Evolutionary conservation across 2,329 filamentous ascomycete genomes (phyloP), one percentile per base, ranked within the genome.

Genomic region (Penicillium sp.): DNA sequence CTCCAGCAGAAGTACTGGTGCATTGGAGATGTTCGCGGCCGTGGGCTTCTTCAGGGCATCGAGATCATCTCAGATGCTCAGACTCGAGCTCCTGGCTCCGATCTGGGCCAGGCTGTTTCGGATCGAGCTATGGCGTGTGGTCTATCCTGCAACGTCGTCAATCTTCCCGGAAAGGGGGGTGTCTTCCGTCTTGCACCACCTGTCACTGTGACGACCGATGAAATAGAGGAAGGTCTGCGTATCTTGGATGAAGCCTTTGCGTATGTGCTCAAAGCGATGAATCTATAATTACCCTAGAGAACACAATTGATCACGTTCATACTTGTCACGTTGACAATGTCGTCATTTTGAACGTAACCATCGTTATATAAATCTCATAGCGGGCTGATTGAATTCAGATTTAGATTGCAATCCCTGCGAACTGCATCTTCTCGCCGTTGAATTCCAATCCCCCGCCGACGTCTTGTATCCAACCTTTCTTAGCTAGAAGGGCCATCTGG

Each of bases 121-220:
- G 68, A 72, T 10, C 65, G 60, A 34, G 75, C 76, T 71, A 71
- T 38, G 69, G 79, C 0, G 51, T 80, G 2, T 80, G 75, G 63
- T 73, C 75, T 48, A 4, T 48, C 41, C 4, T 45, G 41, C 4
- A 80, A 82, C 53, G 41, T 83, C 31, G 72, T 74, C 14, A 78
- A 68, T 29, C 70, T 75, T 50, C 70, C 70, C 4, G 73, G 70
- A 21, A 78, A 80, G 56, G 72, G 74, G 0, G 79, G 78, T 7
- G 71, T 77, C 0, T 80, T 83, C 43, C 63, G 79, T 11, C 74
- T 83, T 30, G 79, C 78, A 3, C 79, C 78, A 17, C 78, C 80
- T 0, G 75, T 83, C 20, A 81, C 76, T 0, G 73, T 81, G 5
- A 72, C 72, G 0, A 67, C 67, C n/a, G 65, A 71, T 33, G 68